phyloP scores from a whole-genome alignment of 495 filamentous ascomycete genomes.

The Neurospora tetraspora region DNA sequence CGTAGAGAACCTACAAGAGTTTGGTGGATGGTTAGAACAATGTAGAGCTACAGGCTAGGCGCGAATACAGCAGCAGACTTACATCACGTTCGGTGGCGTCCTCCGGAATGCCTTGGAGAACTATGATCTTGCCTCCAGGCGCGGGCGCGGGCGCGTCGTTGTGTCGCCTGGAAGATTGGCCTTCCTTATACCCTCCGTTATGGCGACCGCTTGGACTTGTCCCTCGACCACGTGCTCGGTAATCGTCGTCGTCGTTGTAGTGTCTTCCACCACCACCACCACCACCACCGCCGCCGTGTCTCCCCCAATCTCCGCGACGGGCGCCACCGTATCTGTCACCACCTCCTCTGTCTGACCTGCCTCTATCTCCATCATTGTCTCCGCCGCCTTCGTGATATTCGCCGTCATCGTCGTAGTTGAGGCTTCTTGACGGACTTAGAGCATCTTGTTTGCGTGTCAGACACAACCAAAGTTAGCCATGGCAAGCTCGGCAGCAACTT shows the following conservation, averaged over 20 bases:
- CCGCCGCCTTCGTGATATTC: background rate
- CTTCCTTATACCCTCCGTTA: background rate
- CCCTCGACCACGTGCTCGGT: background rate
- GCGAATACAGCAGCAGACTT: background rate
- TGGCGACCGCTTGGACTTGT: background rate
- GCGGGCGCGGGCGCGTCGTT: slow-evolving; percentile 1
- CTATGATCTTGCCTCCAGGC: slow-evolving; percentile 6
- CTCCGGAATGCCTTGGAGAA: slow-evolving; percentile 18
- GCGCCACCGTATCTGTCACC: background rate
- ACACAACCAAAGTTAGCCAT: slow-evolving; percentile 22
- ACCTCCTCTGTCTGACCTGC: background rate
- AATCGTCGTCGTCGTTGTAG: background rate
- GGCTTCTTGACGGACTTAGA: slow-evolving; percentile 11
- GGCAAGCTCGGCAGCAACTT: slow-evolving; percentile 6
- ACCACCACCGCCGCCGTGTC: background rate
- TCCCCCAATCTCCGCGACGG: background rate
- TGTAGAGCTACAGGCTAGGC: background rate
- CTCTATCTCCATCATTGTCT: background rate
- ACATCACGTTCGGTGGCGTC: slow-evolving; percentile 25
- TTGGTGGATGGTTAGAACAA: background rate
- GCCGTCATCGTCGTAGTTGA: slow-evolving; percentile 24
- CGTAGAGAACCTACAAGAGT: slow-evolving; percentile 17
- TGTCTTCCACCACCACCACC: background rate
- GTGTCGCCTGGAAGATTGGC: background rate
- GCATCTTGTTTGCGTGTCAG: slow-evolving; percentile 12